These are phyloP conservation scores for Oenanthe javanica DNA, from an alignment of 140 eudicot genomes.

Conservation along the genomic window DNA sequence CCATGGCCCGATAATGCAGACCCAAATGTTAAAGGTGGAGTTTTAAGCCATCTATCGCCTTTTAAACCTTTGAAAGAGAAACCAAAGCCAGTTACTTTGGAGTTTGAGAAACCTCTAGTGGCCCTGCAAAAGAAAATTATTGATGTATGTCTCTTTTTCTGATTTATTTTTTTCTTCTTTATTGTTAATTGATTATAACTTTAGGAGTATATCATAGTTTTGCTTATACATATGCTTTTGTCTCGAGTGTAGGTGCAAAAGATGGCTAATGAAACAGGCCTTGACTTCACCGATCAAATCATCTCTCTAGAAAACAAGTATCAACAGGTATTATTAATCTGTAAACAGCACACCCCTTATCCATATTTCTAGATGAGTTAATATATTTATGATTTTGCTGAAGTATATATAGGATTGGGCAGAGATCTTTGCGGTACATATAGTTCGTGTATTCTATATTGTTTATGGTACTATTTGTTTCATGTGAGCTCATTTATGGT, in stretches of 20 bases:
- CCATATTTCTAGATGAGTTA: background rate
- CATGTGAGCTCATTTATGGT: background rate
- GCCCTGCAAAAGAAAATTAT: constrained; percentile 65
- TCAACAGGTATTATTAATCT: constrained; percentile 58
- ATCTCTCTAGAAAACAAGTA: constrained; percentile 68
- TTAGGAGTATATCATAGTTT: background rate
- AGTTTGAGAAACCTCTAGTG: constrained; percentile 87
- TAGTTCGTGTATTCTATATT: background rate
- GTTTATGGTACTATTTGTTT: background rate
- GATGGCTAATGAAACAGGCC: constrained; percentile 92
- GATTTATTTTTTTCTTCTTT: background rate
- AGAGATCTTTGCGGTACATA: background rate
- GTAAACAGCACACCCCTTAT: background rate
- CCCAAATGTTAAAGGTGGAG: constrained; percentile 83
- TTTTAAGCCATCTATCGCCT: constrained; percentile 70
- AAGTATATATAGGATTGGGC: background rate
- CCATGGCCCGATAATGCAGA: constrained; percentile 86
- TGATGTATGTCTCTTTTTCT: constrained; percentile 16
- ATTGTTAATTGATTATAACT: constrained; percentile 2
- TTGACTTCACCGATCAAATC: constrained; percentile 79
- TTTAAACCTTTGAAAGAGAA: constrained; percentile 82
- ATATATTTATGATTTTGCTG: background rate
- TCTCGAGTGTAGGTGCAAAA: constrained; percentile 61
- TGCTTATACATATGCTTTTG: constrained; percentile 7
- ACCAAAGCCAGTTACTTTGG: constrained; percentile 83